Evolutionary conservation across 192 early-diverging fungal species (phyloP).

Genomic region (Entomortierella lignicola): DNA sequence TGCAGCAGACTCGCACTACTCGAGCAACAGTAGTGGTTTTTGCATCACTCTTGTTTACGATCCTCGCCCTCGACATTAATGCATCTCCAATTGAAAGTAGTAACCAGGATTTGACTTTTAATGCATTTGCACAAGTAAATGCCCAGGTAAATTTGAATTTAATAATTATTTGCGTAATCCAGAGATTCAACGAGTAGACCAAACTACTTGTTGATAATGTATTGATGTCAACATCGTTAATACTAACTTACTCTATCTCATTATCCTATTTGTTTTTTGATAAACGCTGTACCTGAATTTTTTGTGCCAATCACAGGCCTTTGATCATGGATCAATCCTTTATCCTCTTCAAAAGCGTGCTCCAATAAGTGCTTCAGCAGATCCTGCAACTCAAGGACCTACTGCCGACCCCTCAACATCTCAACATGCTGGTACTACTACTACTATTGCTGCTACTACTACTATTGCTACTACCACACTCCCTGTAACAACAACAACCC

Average conservation of each 20-base stretch:
- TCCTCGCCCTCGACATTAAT: neutral
- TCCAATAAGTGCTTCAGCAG: no score
- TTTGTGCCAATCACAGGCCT: neutral
- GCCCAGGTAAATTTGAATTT: no score
- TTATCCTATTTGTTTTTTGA: no score
- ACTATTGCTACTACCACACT: neutral
- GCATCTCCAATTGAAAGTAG: neutral
- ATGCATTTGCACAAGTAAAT: no score
- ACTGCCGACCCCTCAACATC: neutral
- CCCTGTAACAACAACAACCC: neutral
- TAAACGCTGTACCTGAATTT: neutral
- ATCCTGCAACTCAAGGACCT: neutral
- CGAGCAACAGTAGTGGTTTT: neutral
- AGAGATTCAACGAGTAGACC: no score
- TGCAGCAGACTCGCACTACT: neutral
- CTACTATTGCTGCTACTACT: neutral
- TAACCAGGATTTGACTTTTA: no score
- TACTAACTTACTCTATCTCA: no score
- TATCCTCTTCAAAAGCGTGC: conserved; percentile 3
- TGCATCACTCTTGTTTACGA: neutral
- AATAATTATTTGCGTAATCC: no score
- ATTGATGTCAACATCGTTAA: no score
- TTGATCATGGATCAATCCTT: neutral
- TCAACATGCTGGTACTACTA: neutral
- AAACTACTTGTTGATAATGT: neutral